Evolutionary conservation across 441 rosid genomes (phyloP).

Genomic region (Mallotus repandus): DNA sequence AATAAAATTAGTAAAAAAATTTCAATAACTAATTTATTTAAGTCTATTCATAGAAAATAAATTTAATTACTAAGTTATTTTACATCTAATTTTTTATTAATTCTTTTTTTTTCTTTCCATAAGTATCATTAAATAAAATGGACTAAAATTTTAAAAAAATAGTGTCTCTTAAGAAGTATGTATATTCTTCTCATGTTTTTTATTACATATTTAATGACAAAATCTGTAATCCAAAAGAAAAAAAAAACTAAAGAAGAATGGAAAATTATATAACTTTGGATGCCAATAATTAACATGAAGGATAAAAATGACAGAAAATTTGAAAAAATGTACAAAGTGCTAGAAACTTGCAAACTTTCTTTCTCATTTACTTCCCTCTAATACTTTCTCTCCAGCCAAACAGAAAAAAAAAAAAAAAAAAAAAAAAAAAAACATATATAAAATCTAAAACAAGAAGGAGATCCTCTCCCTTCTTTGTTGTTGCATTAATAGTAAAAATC

Average conservation of each 20-base stretch:
- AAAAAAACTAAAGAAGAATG: not conserved
- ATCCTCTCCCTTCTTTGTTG: not conserved
- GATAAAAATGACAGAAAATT: constrained; percentile 6
- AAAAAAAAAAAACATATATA: not conserved
- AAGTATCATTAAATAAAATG: too few relatives aligned
- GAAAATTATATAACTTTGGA: not conserved
- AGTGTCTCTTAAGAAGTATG: too few relatives aligned
- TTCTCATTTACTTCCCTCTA: not conserved
- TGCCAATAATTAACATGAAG: not conserved
- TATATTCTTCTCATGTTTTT: too few relatives aligned
- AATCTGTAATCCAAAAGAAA: not conserved
- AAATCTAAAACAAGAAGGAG: not conserved
- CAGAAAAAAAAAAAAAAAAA: not conserved
- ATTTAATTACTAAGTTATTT: too few relatives aligned
- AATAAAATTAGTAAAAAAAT: accelerated
- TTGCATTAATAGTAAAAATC: not conserved
- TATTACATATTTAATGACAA: not conserved
- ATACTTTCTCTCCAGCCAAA: constrained; percentile 22
- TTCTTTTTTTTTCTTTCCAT: too few relatives aligned
- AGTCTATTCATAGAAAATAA: too few relatives aligned
- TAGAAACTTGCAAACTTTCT: constrained; percentile 3
- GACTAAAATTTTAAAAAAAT: too few relatives aligned
- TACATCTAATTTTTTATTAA: too few relatives aligned
- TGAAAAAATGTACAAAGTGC: not conserved
- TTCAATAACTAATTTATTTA: too few relatives aligned